Percentiles rank a stretch among this genome's conserved stretches.
Conservation (phyloP, 345 rosid species). For the Cardamine chenopodiifolia region DNA sequence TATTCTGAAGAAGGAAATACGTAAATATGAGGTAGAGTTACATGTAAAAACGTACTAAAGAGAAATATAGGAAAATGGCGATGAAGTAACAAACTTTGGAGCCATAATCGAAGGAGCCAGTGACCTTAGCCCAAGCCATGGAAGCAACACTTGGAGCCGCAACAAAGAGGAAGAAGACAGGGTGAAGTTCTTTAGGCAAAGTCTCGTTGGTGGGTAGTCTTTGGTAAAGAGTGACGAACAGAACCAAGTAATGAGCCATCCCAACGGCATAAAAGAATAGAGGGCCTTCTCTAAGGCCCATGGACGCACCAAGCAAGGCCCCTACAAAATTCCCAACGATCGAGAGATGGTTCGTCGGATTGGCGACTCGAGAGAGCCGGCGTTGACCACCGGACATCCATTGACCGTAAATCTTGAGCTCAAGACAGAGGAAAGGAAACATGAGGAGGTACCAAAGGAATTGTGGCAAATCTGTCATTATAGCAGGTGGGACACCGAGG, state of each 20-base stretch:
- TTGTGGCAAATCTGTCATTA: slow-evolving; percentile 44
- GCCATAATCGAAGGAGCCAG: slow-evolving; percentile 75
- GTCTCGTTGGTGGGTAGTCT: slow-evolving; percentile 80
- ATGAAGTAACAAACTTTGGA: slow-evolving; percentile 74
- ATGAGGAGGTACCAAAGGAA: slow-evolving; percentile 76
- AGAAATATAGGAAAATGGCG: slow-evolving; percentile 75
- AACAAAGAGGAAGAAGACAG: slow-evolving; percentile 84
- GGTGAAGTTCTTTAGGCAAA: slow-evolving; percentile 84
- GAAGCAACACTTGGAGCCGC: slow-evolving; percentile 90
- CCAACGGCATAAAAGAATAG: slow-evolving; percentile 82
- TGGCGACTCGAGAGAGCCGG: slow-evolving; percentile 79
- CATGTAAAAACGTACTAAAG: slow-evolving; percentile 53
- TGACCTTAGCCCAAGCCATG: slow-evolving; percentile 80
- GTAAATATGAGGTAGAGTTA: not conserved
- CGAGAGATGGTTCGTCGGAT: slow-evolving; percentile 81
- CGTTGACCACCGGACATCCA: slow-evolving; percentile 95
- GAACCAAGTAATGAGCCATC: slow-evolving; percentile 72
- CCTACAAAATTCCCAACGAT: slow-evolving; percentile 87
- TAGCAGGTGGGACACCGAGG: slow-evolving; percentile 65
- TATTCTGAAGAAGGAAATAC: not conserved
- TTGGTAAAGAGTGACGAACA: slow-evolving; percentile 87
- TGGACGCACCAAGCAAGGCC: slow-evolving; percentile 73
- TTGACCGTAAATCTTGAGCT: slow-evolving; percentile 84
- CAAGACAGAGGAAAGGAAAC: slow-evolving; percentile 70
- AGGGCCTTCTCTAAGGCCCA: slow-evolving; percentile 88